Evolutionary conservation across 208 protist species (phyloP), one percentile per base, ranked within the genome.

Genomic region (Leishmania braziliensis): DNA sequence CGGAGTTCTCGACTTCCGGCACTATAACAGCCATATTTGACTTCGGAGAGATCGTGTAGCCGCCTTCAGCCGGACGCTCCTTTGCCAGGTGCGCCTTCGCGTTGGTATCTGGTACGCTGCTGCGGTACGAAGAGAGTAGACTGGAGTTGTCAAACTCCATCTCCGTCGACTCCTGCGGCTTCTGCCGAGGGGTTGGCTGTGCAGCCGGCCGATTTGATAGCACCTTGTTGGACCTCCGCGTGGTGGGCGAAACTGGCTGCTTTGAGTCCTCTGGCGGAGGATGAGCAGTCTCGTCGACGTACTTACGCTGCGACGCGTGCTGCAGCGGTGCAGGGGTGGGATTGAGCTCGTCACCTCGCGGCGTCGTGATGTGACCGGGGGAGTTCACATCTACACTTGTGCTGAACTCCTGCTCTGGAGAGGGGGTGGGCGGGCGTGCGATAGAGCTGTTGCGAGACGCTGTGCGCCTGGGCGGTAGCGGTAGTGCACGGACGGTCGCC

Each of bases 371-470:
- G 43, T 75, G 79, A 62, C 75, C 74, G 16, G 62, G 71, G 0
- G 71, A 79, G 62, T 74, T 80, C 9, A 29, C 76, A 71, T 26
- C 70, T 60, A 72, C 54, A 66, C 71, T 56, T n/a, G 39, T 66
- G 74, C 76, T 69, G 50, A 66, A 69, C n/a, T 75, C 56, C 26
- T 87, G 81, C 51, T 88, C 85, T 54, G 86, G 90, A 20, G 90
- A 88, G 43, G 78, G 60, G n/a, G 90, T 94, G 39, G 91, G 91
- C 26, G 92, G 87, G 43, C 89, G 89, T 54, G 89, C 82, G 16
- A 93, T 72, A 51, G 78, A 86, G 50, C 90, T 90, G 71, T 70
- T 78, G 54, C 92, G 92, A 6, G 72, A 83, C 14, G 93, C 92
- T 8, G 90, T 82, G 62, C 75, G 86, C 63, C 78, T 88, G 29